phyloP scores from a whole-genome alignment of 2,329 filamentous ascomycete genomes.

The Leptographium flavum region DNA sequence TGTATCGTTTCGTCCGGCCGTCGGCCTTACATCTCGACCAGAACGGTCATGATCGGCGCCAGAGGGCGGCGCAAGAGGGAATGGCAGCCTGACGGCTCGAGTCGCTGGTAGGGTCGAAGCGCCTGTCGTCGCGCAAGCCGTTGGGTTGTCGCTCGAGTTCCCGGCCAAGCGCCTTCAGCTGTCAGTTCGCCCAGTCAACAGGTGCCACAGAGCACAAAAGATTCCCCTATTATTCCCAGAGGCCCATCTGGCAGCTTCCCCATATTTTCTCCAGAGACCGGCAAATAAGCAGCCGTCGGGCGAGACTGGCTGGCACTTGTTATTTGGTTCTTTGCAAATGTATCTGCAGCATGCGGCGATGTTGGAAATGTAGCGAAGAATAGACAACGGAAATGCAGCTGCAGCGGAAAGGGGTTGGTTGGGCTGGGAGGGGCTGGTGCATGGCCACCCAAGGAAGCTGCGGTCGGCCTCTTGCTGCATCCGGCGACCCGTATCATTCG shows the following conservation, averaged over 20 bases:
- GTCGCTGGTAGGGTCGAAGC: neutral
- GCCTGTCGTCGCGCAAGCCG: neutral
- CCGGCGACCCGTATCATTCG: too few relatives aligned
- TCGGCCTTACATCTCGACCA: neutral
- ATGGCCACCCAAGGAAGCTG: too few relatives aligned
- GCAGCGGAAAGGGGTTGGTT: too few relatives aligned
- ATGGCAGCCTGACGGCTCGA: neutral
- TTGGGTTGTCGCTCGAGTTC: neutral
- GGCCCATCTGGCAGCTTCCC: neutral
- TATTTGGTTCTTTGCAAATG: too few relatives aligned
- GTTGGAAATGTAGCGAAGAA: neutral
- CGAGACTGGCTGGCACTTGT: neutral
- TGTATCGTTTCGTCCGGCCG: neutral
- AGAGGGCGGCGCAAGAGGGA: neutral
- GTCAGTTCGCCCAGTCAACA: neutral
- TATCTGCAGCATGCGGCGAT: too few relatives aligned
- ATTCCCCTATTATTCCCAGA: neutral
- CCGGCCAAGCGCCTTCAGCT: too few relatives aligned
- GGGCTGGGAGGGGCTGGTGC: too few relatives aligned
- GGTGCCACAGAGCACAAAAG: neutral
- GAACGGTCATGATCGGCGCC: neutral
- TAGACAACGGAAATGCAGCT: too few relatives aligned
- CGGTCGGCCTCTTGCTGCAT: too few relatives aligned
- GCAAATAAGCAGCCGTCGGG: neutral
- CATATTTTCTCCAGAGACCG: neutral